Conservation (phyloP, 768 basidiomycete species). For the Phaeolepiota aurea region DNA sequence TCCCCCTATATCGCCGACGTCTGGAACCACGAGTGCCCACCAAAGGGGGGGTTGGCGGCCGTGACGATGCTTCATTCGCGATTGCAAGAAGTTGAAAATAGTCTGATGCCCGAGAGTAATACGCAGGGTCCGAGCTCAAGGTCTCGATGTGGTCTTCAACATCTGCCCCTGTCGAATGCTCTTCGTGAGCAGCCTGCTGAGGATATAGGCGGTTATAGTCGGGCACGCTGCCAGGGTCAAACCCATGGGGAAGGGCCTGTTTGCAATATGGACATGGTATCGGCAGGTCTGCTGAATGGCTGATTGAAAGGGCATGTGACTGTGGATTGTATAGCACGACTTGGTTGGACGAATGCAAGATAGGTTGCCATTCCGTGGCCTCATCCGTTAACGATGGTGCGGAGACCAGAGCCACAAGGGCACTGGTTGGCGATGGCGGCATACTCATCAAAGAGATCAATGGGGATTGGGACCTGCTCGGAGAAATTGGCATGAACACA, state of each 20-base stretch:
- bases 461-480: not conserved
- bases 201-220: not conserved
- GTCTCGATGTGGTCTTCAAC: conserved; percentile 20
- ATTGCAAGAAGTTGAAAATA: conserved; percentile 76
- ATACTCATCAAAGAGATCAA: not conserved
- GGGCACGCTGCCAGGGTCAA: conserved; percentile 14
- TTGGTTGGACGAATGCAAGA: conserved; percentile 77
- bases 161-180: conserved; percentile 2
- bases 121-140: conserved; percentile 29
- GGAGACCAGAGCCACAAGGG: conserved; percentile 9
- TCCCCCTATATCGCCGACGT: not conserved
- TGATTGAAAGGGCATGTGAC: conserved; percentile 74
- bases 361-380: conserved; percentile 62
- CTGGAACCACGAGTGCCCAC: conserved; percentile 5
- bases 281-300: conserved; percentile 18
- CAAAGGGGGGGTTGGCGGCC: conserved; percentile 43
- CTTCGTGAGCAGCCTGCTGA: conserved; percentile 1
- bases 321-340: conserved; percentile 84
- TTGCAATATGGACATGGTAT: conserved; percentile 70
- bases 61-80: conserved; percentile 55
- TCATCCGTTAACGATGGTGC: conserved; percentile 1
- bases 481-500: too few relatives aligned
- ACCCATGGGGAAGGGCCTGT: conserved; percentile 42
- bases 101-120: conserved; percentile 54
- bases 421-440: conserved; percentile 2